Base-by-base conservation (phyloP, 2,329 filamentous ascomycete genomes). In the Cylindrodendrum hubeiense region DNA sequence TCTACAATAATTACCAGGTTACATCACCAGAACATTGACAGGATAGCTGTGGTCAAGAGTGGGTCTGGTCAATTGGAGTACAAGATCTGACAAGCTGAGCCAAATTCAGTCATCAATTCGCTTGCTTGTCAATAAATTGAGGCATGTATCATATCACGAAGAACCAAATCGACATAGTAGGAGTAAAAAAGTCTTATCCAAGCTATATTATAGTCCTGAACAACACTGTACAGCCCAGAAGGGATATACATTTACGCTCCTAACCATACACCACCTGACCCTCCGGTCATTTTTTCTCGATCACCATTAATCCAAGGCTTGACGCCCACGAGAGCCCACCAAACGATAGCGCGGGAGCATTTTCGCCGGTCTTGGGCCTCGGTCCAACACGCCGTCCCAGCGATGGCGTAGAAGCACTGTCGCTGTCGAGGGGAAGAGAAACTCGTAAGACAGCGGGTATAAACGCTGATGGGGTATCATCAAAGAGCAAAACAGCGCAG, bases 321-420 rank as follows among this genome's bases (percentile, higher is more conserved):
- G 80, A 79, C 76, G 76, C 83, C 83, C 83, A 85, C 81, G 83
- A 84, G 81, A 64, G 74, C 82, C 78, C 74, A 74, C 79, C 73
- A 67, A 69, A 78, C 84, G 82, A 86, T 86, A 86, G 85, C 85
- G 85, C 79, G 81, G 64, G 54, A 81, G 85, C 85, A 86, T 86
- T 86, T 79, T 87, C 84, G 83, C 79, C 77, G 72, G 71, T 74
- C 65, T 68, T 73, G 71, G 75, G 77, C 72, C 82, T 83, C 83
- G 80, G 83, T 84, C 78, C 81, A 81, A 84, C 79, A 82, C 83
- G 79, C 83, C 83, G 83, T 85, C 84, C 81, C 83, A 83, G 82
- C 82, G 80, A 86, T 86, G 84, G 84, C 84, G 84, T 85, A 85
- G 77, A 67, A 84, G 84, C 84, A 85, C 84, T 86, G 76, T 86